Percentiles rank a stretch among this genome's conserved stretches.
These are phyloP conservation scores for Bimuria novae-zelandiae DNA, from an alignment of 2,329 filamentous ascomycete genomes.

Conservation along the genomic window DNA sequence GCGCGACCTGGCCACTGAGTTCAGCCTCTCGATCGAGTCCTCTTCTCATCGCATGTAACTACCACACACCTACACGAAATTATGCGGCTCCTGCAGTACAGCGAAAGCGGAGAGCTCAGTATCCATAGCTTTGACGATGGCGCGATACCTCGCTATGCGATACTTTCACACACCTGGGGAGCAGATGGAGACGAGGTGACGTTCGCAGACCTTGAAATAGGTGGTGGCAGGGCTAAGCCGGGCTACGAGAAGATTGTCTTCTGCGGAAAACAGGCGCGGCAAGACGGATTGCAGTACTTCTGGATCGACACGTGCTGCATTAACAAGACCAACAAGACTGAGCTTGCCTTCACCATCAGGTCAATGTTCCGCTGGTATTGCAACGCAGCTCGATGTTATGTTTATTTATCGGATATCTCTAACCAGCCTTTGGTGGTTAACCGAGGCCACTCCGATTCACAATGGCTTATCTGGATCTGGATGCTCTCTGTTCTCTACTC, in stretches of 20 bases:
- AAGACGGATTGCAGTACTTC: background rate
- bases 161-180: background rate
- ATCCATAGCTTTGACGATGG: background rate
- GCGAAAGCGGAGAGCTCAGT: conserved; percentile 7
- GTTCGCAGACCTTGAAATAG: background rate
- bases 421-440: background rate
- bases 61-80: no score
- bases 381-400: background rate
- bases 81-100: conserved; percentile 14
- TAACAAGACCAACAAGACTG: background rate
- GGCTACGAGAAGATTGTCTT: background rate
- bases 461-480: no score
- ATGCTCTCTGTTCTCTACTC: no score
- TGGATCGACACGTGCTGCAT: background rate
- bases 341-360: background rate
- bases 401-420: background rate
- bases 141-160: background rate
- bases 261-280: background rate
- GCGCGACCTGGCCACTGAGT: no score
- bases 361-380: background rate
- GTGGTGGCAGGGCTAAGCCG: background rate
- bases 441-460: no score
- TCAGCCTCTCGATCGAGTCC: no score
- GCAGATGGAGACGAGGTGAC: background rate
- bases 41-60: no score